phyloP scores from a whole-genome alignment of 225 moss, liverwort and hornwort species.

The Antitrichia curtipendula region DNA sequence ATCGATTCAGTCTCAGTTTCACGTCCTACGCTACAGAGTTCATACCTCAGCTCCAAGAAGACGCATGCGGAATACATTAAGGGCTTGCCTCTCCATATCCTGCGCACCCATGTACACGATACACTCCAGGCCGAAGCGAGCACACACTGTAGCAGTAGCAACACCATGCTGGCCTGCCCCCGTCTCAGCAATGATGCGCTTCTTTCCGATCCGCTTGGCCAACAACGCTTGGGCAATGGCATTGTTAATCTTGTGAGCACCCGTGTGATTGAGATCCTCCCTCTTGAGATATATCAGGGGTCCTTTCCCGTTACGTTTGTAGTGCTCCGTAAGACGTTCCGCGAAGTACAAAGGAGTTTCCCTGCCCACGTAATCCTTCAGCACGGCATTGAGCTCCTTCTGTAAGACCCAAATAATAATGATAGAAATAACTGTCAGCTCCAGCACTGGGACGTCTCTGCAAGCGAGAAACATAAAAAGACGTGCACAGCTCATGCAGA shows the following conservation, averaged over 20 bases:
- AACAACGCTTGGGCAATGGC: constrained; percentile 85
- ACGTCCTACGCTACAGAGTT: neutral
- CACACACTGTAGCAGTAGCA: constrained; percentile 93
- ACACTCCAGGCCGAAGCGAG: constrained; percentile 89
- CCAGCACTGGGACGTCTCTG: neutral
- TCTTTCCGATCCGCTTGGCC: constrained; percentile 85
- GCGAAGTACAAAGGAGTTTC: constrained; percentile 95
- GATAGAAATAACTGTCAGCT: neutral
- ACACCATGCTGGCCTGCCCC: constrained; percentile 99
- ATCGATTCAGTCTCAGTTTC: neutral
- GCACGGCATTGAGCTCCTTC: constrained; percentile 58
- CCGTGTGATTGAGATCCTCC: constrained; percentile 94
- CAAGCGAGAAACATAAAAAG: neutral
- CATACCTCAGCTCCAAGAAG: constrained; percentile 92
- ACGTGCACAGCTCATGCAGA: neutral
- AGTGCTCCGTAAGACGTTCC: constrained; percentile 76
- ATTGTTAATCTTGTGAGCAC: constrained; percentile 96
- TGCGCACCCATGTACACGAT: constrained; percentile 92
- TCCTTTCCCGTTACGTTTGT: constrained; percentile 63
- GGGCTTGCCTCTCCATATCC: constrained; percentile 93
- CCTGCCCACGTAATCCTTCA: constrained; percentile 92
- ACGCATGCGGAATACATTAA: constrained; percentile 95
- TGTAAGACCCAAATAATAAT: neutral
- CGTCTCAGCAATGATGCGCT: constrained; percentile 92
- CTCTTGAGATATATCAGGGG: constrained; percentile 88